Conservation (phyloP, 2,329 filamentous ascomycete genomes). For the Domatiomyces globalis region DNA sequence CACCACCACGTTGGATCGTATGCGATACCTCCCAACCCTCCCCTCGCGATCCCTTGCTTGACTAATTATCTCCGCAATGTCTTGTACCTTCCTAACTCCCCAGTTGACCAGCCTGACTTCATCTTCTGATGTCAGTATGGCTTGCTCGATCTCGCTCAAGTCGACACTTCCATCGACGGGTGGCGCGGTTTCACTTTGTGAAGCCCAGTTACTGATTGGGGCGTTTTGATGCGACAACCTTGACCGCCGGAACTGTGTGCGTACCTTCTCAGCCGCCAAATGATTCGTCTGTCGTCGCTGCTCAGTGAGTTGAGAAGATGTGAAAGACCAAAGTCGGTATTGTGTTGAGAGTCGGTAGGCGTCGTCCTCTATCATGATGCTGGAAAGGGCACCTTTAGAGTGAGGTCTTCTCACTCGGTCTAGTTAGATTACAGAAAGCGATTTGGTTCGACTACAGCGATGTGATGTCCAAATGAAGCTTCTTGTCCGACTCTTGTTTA, state of each 20-base stretch:
- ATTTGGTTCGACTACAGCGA: neutral
- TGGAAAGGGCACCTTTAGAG: neutral
- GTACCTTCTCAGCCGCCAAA: conserved; percentile 56
- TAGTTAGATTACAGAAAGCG: neutral
- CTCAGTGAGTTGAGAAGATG: conserved; percentile 53
- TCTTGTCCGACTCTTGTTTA: neutral
- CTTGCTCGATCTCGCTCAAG: conserved; percentile 35
- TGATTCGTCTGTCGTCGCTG: conserved; percentile 67
- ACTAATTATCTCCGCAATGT: conserved; percentile 43
- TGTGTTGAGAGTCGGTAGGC: conserved; percentile 83
- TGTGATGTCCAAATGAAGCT: neutral
- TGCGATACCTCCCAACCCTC: conserved; percentile 27
- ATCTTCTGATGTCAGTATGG: conserved; percentile 68
- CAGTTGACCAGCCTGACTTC: conserved; percentile 69
- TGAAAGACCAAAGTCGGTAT: conserved; percentile 86
- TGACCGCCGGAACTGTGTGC: conserved; percentile 40
- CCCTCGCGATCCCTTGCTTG: neutral
- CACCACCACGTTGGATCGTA: conserved; percentile 38
- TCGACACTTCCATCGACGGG: conserved; percentile 9
- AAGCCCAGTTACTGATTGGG: neutral
- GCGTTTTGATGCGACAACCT: conserved; percentile 17
- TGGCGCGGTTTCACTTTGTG: too few relatives aligned
- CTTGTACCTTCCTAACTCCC: conserved; percentile 51
- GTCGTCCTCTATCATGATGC: conserved; percentile 69
- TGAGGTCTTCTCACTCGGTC: neutral